These are phyloP conservation scores for Eucalyptus erythrocorys DNA, from an alignment of 345 rosid genomes.

Conservation along the genomic window DNA sequence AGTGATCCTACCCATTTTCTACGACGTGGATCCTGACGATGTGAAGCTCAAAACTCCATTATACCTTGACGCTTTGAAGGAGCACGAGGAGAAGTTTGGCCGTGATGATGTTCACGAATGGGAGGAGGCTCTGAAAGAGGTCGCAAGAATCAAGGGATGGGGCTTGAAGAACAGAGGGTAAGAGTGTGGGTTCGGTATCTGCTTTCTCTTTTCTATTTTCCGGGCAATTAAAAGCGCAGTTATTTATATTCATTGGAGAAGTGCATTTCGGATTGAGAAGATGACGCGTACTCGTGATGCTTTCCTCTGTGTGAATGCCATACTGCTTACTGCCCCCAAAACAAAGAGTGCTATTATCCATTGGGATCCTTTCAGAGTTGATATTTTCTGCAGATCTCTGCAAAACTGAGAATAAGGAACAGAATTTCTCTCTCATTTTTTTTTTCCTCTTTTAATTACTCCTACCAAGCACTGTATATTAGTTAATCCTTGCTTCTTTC, in stretches of 20 bases:
- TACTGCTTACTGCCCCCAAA: neutral
- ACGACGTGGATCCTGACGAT: neutral
- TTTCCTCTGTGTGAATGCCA: neutral
- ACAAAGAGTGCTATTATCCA: neutral
- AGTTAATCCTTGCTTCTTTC: neutral
- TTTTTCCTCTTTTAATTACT: neutral
- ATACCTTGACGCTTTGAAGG: neutral
- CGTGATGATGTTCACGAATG: neutral
- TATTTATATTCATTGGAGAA: neutral
- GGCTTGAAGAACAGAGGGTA: neutral
- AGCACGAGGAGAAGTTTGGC: neutral
- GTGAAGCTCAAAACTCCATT: neutral
- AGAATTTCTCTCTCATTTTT: neutral
- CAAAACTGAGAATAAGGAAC: neutral
- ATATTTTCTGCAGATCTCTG: neutral
- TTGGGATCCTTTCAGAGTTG: neutral
- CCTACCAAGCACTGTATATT: neutral
- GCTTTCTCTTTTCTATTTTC: neutral
- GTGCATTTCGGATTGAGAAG: neutral
- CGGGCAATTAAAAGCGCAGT: neutral
- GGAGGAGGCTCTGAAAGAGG: neutral
- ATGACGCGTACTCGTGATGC: neutral
- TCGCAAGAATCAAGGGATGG: neutral
- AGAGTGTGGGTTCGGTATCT: neutral
- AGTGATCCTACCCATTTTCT: neutral